Base-by-base conservation (phyloP, 1,139 yeast genomes). In the Eremothecium cymbalariae region DNA sequence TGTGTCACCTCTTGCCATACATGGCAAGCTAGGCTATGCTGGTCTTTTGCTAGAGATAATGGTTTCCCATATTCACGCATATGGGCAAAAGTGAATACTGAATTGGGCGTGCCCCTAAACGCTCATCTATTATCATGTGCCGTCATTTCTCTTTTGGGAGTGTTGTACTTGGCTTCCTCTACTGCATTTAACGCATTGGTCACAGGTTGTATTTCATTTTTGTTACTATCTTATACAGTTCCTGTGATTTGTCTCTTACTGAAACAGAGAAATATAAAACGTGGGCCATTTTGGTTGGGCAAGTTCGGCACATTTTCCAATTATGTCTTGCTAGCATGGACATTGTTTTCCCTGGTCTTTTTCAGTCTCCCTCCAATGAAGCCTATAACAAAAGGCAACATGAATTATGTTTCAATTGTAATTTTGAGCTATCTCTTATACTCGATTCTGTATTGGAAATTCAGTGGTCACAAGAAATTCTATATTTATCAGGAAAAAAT, bases 31-130 rank as follows among this genome's bases (percentile, higher is more conserved):
- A 66, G 85, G 54, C 62, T 78, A 45, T 72, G 82, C 48, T 80
- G 88, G 88, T 77, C 86, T 6, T 81, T 79, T 54, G 68, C 85
- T 12, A 72, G 88, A 57, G 88, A 80, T 59, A 63, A 66, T 25
- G 76, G 75, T 39, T 55, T 72, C 36, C 72, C 72, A 20, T 72
- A 65, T 26, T 65, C 76, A 13, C 60, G 57, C 35, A 59, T 59
- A 37, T 69, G 74, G 72, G 55, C 71, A 8, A 55, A 58, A 46
- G 65, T 72, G 26, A 64, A 70, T 50, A 59, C 64, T 22, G 61
- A 53, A 34, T 56, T 67, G 13, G 71, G 70, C 21, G 65, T 71
- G 11, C 78, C 77, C 25, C 52, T 71, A 32, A 67, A 69, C 42
- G 77, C 77, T 2, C 77, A 72, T 46, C 49, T 71, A 44, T 64